A percentile compares a stretch with the other conserved stretches of the same genome.
Conservation (phyloP, 345 rosid genomes). For the Camelina laxa region DNA sequence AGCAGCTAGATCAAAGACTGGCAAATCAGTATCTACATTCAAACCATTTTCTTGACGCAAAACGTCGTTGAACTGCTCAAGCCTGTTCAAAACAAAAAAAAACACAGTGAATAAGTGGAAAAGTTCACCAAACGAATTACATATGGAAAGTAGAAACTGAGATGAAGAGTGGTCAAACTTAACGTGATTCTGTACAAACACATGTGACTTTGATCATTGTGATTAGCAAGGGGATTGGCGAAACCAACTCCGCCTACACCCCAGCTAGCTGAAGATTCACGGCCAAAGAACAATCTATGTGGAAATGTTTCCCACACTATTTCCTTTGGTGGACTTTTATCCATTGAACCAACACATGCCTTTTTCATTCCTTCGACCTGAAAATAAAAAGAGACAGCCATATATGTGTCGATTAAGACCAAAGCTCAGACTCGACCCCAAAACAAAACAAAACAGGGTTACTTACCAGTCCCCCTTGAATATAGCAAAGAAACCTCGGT, state of each 20-base stretch:
- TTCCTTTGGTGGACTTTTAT: constrained; percentile 73
- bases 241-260: constrained; percentile 94
- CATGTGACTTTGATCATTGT: constrained; percentile 55
- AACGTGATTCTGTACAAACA: constrained; percentile 85
- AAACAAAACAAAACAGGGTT: neutral
- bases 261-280: constrained; percentile 61
- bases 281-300: constrained; percentile 81
- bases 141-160: neutral
- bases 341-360: constrained; percentile 74
- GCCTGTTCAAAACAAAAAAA: constrained; percentile 52
- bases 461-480: constrained; percentile 83
- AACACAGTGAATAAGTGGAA: constrained; percentile 11
- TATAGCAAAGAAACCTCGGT: constrained; percentile 79
- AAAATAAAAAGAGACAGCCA: constrained; percentile 13
- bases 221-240: constrained; percentile 58
- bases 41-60: constrained; percentile 68
- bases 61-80: constrained; percentile 95
- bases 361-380: constrained; percentile 77
- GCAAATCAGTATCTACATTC: constrained; percentile 46
- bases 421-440: neutral
- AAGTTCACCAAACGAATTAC: neutral
- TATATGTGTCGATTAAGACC: neutral
- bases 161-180: constrained; percentile 33
- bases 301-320: constrained; percentile 72
- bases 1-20: constrained; percentile 60